Conservation (phyloP, 2,329 filamentous ascomycete genomes). For the Penicillium sp. region DNA sequence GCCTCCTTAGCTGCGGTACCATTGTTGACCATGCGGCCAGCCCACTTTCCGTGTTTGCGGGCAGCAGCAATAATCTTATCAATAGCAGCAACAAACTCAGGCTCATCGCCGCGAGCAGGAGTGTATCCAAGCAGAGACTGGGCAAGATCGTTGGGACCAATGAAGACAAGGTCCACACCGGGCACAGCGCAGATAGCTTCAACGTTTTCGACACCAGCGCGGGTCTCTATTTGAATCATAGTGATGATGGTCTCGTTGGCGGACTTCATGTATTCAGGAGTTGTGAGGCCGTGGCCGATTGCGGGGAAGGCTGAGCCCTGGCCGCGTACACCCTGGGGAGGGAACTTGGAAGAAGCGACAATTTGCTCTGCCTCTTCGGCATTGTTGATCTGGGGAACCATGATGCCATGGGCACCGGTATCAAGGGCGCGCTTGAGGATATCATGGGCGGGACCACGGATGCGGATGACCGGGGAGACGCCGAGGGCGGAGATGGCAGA, state of each 20-base stretch:
- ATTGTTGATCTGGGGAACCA: conserved; percentile 44
- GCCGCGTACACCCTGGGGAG: conserved; percentile 30
- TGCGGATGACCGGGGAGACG: conserved; percentile 25
- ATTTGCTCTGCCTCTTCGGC: conserved; percentile 45
- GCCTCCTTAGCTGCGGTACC: conserved; percentile 43
- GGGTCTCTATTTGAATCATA: conserved; percentile 43
- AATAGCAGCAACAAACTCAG: conserved; percentile 60
- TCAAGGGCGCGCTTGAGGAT: conserved; percentile 28
- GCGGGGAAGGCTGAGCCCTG: conserved; percentile 30
- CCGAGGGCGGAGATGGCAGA: conserved; percentile 27
- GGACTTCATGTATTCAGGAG: conserved; percentile 32
- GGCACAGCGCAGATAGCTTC: conserved; percentile 40
- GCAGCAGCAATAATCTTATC: conserved; percentile 57
- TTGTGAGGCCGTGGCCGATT: conserved; percentile 34
- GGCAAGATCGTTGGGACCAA: conserved; percentile 38
- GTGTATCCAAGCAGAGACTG: conserved; percentile 58
- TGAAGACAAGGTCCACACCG: conserved; percentile 40
- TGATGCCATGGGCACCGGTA: conserved; percentile 46
- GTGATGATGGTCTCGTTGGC: conserved; percentile 37
- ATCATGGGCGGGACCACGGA: conserved; percentile 22
- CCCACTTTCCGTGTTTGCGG: conserved; percentile 63
- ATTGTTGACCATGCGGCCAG: conserved; percentile 53
- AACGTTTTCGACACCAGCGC: conserved; percentile 40
- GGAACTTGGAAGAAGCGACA: conserved; percentile 30
- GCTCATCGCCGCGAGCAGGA: conserved; percentile 53